phyloP scores from a whole-genome alignment of 2,329 filamentous ascomycete genomes.

The Penicillium sp. region DNA sequence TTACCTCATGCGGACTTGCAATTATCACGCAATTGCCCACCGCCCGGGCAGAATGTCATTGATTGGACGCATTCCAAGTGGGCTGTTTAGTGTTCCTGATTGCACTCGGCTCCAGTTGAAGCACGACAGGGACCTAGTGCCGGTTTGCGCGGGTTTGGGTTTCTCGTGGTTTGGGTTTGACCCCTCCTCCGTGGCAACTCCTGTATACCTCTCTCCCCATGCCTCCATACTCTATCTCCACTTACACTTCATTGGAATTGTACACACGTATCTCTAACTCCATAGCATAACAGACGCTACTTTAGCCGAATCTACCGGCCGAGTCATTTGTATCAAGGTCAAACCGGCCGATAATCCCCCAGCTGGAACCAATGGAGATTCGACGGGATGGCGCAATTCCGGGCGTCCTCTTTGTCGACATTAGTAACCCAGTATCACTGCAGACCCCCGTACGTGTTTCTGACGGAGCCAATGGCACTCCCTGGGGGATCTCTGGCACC shows the following conservation, averaged over 20 bases:
- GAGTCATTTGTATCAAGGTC: slow-evolving; percentile 8
- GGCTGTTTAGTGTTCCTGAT: slow-evolving; percentile 27
- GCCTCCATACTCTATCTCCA: background rate
- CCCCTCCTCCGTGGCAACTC: background rate
- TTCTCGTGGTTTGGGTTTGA: background rate
- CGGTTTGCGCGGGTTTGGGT: background rate
- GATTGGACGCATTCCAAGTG: slow-evolving; percentile 30
- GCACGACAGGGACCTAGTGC: background rate
- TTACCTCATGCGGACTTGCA: slow-evolving; percentile 13
- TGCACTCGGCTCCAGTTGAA: background rate
- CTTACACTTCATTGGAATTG: background rate
- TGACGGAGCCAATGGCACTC: background rate
- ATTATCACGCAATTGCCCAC: slow-evolving; percentile 38
- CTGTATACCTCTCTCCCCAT: background rate
- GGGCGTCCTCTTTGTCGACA: slow-evolving; percentile 6
- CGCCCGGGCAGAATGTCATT: slow-evolving; percentile 28
- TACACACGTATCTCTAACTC: background rate
- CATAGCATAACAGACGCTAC: background rate
- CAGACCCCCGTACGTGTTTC: background rate
- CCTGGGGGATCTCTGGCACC: background rate
- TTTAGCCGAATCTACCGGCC: slow-evolving; percentile 24
- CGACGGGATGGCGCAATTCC: slow-evolving; percentile 34
- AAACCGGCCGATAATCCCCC: slow-evolving; percentile 26
- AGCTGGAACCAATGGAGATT: slow-evolving; percentile 29
- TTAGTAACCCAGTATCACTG: slow-evolving; percentile 1